These are phyloP conservation scores for Sordariomycetes sp. DNA, from an alignment of 2,329 filamentous ascomycete species.

Conservation along the genomic window DNA sequence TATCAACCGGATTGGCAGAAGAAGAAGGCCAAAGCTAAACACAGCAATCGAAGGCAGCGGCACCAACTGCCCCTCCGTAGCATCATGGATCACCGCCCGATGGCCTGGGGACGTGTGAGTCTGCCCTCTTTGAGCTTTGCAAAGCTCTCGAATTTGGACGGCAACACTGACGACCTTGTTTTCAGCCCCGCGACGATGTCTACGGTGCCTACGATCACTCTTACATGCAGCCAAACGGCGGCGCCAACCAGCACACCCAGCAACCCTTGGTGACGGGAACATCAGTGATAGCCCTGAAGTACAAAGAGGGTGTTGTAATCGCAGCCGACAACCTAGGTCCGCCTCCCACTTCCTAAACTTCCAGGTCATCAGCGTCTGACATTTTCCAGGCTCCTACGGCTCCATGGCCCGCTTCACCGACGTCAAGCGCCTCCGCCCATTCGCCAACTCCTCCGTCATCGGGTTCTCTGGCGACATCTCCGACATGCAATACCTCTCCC, in stretches of 20 bases:
- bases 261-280: slow-evolving; percentile 92
- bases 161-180: slow-evolving; percentile 8
- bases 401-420: slow-evolving; percentile 94
- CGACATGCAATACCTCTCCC: slow-evolving; percentile 98
- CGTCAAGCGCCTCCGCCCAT: slow-evolving; percentile 87
- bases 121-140: slow-evolving; percentile 4
- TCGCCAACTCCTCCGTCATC: slow-evolving; percentile 74
- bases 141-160: no score
- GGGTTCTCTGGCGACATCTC: slow-evolving; percentile 96
- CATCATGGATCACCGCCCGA: slow-evolving; percentile 62
- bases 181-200: slow-evolving; percentile 88
- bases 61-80: no score
- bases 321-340: slow-evolving; percentile 92
- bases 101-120: slow-evolving; percentile 65
- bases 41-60: no score
- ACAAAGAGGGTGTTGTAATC: slow-evolving; percentile 91
- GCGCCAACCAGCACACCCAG: slow-evolving; percentile 80
- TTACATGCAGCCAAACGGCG: slow-evolving; percentile 61
- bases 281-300: slow-evolving; percentile 91
- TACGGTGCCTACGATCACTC: slow-evolving; percentile 90
- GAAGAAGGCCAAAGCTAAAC: no score
- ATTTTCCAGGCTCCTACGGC: slow-evolving; percentile 78
- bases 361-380: slow-evolving; percentile 1
- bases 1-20: no score
- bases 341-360: slow-evolving; percentile 13